Conservation (phyloP, 2,329 filamentous ascomycete species). For the Fusarium globosum region DNA sequence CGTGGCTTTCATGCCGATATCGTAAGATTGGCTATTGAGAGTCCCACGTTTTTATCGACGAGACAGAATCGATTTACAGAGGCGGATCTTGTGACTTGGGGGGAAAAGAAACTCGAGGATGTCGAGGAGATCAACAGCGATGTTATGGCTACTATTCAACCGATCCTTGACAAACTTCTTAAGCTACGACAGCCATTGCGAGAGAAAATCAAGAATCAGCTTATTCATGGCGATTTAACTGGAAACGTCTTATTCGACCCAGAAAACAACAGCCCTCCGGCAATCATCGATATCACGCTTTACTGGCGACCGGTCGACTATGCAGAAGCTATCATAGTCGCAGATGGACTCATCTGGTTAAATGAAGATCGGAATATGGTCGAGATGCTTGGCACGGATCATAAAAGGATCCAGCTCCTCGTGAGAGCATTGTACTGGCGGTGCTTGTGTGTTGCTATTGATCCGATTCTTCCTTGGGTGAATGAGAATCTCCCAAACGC, state of each 20-base stretch:
- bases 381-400: neutral
- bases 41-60: neutral
- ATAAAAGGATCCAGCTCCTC: neutral
- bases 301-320: slow-evolving; percentile 17
- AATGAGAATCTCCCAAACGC: neutral
- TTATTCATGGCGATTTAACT: slow-evolving; percentile 16
- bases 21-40: neutral
- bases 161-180: neutral
- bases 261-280: neutral
- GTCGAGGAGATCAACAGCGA: neutral
- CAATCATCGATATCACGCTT: slow-evolving; percentile 16
- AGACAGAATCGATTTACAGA: slow-evolving; percentile 10
- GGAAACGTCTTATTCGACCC: slow-evolving; percentile 10
- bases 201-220: neutral
- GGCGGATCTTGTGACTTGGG: slow-evolving; percentile 12
- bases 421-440: slow-evolving; percentile 20
- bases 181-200: neutral
- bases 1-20: neutral
- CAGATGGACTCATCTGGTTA: slow-evolving; percentile 10
- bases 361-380: neutral
- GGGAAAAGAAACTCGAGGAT: neutral
- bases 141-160: neutral
- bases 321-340: slow-evolving; percentile 15
- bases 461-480: slow-evolving; percentile 11
- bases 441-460: slow-evolving; percentile 21